Base-by-base conservation (phyloP, 2,329 filamentous ascomycete genomes). In the Colletotrichum chrysophilum region DNA sequence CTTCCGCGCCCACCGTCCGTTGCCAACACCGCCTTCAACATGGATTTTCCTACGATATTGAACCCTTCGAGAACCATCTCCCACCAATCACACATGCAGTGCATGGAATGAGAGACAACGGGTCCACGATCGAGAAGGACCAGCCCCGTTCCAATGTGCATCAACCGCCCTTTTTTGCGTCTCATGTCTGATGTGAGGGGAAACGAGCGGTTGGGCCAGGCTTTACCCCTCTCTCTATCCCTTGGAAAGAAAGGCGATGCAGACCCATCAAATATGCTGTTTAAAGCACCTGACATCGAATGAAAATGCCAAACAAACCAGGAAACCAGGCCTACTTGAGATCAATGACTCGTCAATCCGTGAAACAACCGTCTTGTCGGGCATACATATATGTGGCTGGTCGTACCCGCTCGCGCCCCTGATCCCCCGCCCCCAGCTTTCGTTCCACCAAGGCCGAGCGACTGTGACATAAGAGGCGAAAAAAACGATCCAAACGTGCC, bases 301-400 rank as follows among this genome's bases (percentile, higher is more conserved):
- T 48, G 62, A 68, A 64, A 43, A 61, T 52, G 21, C 64, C 52
- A 62, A 62, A 58, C 21, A 30, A 66, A 52, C n/a, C 60, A 28
- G 56, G 18, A 38, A 64, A 4, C 43, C 30, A 66, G 56, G 48
- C 58, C 21, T n/a, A 48, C 9, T 55, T 66, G 52, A 62, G 21
- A 21, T 43, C 62, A 73, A 67, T 68, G 73, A 75, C 69, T 68
- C 69, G 69, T 55, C 69, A 16, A 36, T 34, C 70, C 62, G 32
- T 72, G 62, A 48, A 68, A 58, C 43, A 67, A 69, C 48, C 87
- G 85, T 76, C 96, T 98, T 80, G 96, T 96, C 26, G 90, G 98
- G 68, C 83, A 90, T 74, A 94, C 92, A 55, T 96, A 97, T 84
- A 89, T 92, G 34, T 86, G 93, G 70, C 96, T 98, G 82, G 89